Conservation (phyloP, 1,284 basidiomycete species). For the Pseudozyma tsukubaensis region DNA sequence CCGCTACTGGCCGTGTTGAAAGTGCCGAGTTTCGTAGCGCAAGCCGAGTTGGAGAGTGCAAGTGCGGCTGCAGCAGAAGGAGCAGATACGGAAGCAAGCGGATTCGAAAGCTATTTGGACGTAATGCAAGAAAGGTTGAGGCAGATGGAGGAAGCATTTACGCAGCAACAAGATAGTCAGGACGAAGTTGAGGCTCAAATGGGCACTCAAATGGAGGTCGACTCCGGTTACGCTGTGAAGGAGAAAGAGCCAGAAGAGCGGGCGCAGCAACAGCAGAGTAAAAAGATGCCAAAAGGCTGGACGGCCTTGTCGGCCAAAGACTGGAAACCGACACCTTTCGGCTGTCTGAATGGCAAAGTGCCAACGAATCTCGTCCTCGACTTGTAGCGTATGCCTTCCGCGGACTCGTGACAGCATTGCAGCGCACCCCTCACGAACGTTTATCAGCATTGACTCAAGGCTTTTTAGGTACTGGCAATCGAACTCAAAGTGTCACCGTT, state of each 20-base stretch:
- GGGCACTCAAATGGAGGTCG: no score
- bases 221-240: background rate
- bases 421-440: no score
- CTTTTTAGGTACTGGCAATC: no score
- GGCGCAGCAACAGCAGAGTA: no score
- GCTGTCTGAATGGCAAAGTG: slow-evolving; percentile 29
- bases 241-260: no score
- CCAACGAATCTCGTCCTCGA: slow-evolving; percentile 29
- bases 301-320: slow-evolving; percentile 3
- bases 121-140: background rate
- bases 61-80: background rate
- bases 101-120: slow-evolving; percentile 16
- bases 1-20: slow-evolving; percentile 17
- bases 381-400: no score
- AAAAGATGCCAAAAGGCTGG: slow-evolving; percentile 29
- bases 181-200: background rate
- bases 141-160: background rate
- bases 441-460: no score
- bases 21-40: slow-evolving; percentile 8
- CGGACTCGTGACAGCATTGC: no score
- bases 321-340: slow-evolving; percentile 37
- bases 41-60: background rate
- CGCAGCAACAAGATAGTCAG: no score
- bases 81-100: background rate
- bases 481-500: no score